A percentile compares a stretch with the other conserved stretches of the same genome.
phyloP scores from a whole-genome alignment of 768 basidiomycete species.

The Amanita fuliginea region DNA sequence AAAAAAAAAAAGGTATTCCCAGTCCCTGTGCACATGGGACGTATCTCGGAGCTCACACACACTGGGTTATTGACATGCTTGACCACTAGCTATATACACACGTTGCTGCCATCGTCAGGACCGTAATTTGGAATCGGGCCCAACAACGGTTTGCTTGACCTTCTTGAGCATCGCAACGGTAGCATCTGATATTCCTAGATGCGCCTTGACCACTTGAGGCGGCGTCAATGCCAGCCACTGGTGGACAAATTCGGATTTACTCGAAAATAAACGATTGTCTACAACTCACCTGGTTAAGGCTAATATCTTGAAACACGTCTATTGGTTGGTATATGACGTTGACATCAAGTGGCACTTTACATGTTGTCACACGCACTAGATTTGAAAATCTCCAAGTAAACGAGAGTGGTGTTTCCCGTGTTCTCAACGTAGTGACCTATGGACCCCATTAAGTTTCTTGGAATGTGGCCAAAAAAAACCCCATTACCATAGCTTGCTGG shows the following conservation, averaged over 20 bases:
- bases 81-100: no score
- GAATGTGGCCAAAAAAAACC: not conserved
- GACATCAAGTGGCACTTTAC: constrained; percentile 1
- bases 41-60: no score
- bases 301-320: constrained; percentile 26
- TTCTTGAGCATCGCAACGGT: constrained; percentile 25
- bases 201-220: constrained; percentile 32
- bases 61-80: no score
- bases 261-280: not conserved
- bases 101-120: not conserved
- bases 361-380: constrained; percentile 22
- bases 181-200: constrained; percentile 28
- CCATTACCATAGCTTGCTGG: constrained; percentile 41
- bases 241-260: not conserved
- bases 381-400: constrained; percentile 53
- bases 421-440: constrained; percentile 62
- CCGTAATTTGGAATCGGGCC: constrained; percentile 5
- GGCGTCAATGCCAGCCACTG: constrained; percentile 32
- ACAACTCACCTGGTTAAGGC: constrained; percentile 31
- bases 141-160: constrained; percentile 28
- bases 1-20: no score
- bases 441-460: not conserved
- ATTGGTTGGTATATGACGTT: not conserved
- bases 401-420: constrained; percentile 45
- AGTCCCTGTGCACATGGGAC: no score